A percentile compares a stretch with the other conserved stretches of the same genome.
phyloP scores from a whole-genome alignment of 176 grass and related monocot genomes.

The Microstegium vimineum region DNA sequence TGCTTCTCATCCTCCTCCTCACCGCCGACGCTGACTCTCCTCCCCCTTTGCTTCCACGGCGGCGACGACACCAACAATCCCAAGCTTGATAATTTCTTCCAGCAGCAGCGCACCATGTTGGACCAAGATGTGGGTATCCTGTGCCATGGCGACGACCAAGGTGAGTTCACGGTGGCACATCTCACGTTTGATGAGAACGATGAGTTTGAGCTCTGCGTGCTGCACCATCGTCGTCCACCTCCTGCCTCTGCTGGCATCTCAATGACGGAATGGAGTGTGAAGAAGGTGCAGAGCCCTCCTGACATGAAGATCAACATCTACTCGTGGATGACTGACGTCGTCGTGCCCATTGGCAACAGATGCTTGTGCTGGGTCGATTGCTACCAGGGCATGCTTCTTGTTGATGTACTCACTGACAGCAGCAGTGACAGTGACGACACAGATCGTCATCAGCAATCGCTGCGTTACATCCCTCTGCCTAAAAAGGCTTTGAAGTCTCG shows the following conservation, averaged over 20 bases:
- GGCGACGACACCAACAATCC: too few species aligned
- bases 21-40: background rate
- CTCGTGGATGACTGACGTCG: background rate
- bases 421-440: too few species aligned
- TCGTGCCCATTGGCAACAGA: background rate
- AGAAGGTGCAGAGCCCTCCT: background rate
- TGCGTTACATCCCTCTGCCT: too few species aligned
- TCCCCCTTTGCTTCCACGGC: background rate
- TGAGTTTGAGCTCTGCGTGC: background rate
- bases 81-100: too few species aligned
- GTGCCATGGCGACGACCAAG: background rate
- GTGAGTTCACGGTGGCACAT: background rate
- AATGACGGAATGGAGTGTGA: background rate
- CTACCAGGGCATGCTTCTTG: background rate
- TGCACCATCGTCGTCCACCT: background rate
- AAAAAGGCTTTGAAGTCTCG: too few species aligned
- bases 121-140: background rate
- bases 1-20: too few species aligned
- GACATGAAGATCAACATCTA: background rate
- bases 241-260: background rate
- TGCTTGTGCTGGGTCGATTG: background rate
- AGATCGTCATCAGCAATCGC: too few species aligned
- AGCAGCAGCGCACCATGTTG: background rate
- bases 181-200: fast-evolving
- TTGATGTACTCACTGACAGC: background rate